These are phyloP conservation scores for Elsinoe ampelina DNA, from an alignment of 2,329 filamentous ascomycete genomes.

Conservation along the genomic window DNA sequence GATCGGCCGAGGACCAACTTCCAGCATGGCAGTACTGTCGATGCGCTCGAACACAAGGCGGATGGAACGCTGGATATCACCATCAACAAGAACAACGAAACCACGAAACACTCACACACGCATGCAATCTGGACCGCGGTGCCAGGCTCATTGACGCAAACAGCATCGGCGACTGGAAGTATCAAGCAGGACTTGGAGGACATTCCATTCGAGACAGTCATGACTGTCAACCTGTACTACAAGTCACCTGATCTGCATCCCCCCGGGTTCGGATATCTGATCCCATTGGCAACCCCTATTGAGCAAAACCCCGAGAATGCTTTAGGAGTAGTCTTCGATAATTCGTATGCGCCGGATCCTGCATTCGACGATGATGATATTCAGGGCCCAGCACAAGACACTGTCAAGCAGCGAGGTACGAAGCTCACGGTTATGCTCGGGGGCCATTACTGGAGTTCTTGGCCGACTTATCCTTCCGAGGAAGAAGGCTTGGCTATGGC, in stretches of 20 bases:
- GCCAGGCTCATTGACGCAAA: constrained; percentile 14
- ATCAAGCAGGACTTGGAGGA: constrained; percentile 48
- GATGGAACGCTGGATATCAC: constrained; percentile 29
- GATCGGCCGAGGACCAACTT: constrained; percentile 33
- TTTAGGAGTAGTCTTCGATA: constrained; percentile 89
- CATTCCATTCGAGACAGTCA: constrained; percentile 55
- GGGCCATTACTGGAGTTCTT: constrained; percentile 79
- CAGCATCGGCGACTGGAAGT: constrained; percentile 31
- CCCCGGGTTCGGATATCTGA: constrained; percentile 80
- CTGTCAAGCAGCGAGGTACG: constrained; percentile 49
- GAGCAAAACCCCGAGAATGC: constrained; percentile 72
- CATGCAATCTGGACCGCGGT: constrained; percentile 45
- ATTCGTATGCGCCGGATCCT: constrained; percentile 38
- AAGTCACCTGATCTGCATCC: constrained; percentile 54
- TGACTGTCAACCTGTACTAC: constrained; percentile 89
- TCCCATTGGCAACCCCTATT: constrained; percentile 62
- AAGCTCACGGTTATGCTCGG: constrained; percentile 93
- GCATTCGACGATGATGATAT: constrained; percentile 27
- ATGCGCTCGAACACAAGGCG: constrained; percentile 17
- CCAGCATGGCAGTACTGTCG: constrained; percentile 34
- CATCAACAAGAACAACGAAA: constrained; percentile 20
- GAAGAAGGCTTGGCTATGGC: constrained; percentile 63
- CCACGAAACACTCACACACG: constrained; percentile 29
- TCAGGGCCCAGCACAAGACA: constrained; percentile 23
- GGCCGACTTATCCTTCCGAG: constrained; percentile 51